These are phyloP conservation scores for Favolaschia claudopus DNA, from an alignment of 768 basidiomycete genomes.

Conservation along the genomic window DNA sequence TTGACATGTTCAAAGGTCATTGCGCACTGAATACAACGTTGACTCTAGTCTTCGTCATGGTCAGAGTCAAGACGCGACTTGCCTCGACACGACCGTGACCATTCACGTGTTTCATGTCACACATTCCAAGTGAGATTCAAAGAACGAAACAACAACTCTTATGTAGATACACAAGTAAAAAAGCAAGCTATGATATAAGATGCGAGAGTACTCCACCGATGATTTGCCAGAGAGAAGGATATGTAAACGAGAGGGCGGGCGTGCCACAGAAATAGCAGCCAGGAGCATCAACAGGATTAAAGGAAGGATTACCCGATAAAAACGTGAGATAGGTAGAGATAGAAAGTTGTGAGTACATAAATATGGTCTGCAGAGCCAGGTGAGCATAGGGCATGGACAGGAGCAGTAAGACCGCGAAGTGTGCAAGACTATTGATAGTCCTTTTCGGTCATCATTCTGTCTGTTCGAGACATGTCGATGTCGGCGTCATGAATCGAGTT, in stretches of 20 bases:
- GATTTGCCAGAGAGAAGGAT: conserved; percentile 9
- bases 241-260: conserved; percentile 24
- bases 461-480: conserved; percentile 45
- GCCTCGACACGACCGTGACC: too few species aligned
- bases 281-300: conserved; percentile 13
- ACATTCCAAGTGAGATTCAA: background rate
- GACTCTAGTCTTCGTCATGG: too few species aligned
- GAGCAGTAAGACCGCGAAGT: conserved; percentile 7
- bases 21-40: too few species aligned
- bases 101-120: too few species aligned
- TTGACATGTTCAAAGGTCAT: background rate
- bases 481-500: conserved; percentile 49
- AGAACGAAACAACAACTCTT: background rate
- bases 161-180: conserved; percentile 15
- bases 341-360: conserved; percentile 2
- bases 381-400: background rate
- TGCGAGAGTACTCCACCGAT: conserved; percentile 7
- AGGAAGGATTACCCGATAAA: conserved; percentile 15
- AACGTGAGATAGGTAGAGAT: conserved; percentile 25
- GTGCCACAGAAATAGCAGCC: conserved; percentile 11
- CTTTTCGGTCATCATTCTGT: conserved; percentile 55
- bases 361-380: conserved; percentile 6
- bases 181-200: conserved; percentile 11
- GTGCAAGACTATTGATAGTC: conserved; percentile 49
- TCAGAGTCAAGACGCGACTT: too few species aligned